Conservation (phyloP, 2,329 filamentous ascomycete species). For the Leptosphaerulina australis region DNA sequence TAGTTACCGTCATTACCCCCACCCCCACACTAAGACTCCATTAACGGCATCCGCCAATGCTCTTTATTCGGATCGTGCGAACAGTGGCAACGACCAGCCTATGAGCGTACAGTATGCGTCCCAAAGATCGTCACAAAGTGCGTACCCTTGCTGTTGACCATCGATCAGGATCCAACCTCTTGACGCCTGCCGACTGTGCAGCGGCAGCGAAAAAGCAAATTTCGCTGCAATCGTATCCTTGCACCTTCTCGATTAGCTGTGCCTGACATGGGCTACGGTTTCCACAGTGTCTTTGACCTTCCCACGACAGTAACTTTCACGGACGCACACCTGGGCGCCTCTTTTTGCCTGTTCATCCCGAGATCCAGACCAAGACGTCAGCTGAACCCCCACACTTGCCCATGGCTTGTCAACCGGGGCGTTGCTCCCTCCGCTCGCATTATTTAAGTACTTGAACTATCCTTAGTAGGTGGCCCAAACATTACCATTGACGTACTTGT, state of each 20-base stretch:
- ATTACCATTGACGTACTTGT: conserved; percentile 44
- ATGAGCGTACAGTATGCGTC: conserved; percentile 33
- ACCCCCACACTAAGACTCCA: conserved; percentile 48
- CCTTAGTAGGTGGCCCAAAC: conserved; percentile 35
- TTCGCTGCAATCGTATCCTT: conserved; percentile 33
- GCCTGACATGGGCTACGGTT: conserved; percentile 40
- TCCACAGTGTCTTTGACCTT: conserved; percentile 47
- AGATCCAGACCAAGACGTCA: conserved; percentile 43
- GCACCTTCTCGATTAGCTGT: conserved; percentile 41
- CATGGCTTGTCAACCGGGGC: conserved; percentile 18
- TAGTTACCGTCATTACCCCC: conserved; percentile 34
- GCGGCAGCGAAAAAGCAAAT: conserved; percentile 41
- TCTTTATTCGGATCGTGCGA: conserved; percentile 40
- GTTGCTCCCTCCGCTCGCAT: conserved; percentile 32
- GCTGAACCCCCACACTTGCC: conserved; percentile 49
- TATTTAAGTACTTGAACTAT: conserved; percentile 48
- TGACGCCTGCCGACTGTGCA: conserved; percentile 24
- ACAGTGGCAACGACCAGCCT: conserved; percentile 40
- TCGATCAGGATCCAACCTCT: conserved; percentile 45
- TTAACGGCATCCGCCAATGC: conserved; percentile 43
- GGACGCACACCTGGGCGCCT: conserved; percentile 32
- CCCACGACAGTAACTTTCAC: conserved; percentile 34
- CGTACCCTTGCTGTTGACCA: conserved; percentile 36
- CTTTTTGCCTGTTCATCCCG: conserved; percentile 40
- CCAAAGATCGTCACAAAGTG: conserved; percentile 49